Conservation (phyloP, 179 eudicot genomes). For the Beta macrorhiza region DNA sequence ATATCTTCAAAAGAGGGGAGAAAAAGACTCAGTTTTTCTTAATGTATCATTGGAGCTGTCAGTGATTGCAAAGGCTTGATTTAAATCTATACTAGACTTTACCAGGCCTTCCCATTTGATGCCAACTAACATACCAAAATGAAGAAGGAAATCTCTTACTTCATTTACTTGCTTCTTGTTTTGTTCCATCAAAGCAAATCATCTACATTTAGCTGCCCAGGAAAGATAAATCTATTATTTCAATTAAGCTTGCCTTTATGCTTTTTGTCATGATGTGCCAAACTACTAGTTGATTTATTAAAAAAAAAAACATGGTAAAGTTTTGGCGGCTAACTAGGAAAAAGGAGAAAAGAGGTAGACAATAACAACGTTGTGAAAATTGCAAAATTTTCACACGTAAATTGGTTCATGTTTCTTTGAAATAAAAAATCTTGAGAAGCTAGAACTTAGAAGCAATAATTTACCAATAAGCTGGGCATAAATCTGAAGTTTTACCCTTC, state of each 20-base stretch:
- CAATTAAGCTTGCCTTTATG: neutral
- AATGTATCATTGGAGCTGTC: neutral
- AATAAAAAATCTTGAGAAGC: neutral
- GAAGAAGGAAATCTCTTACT: neutral
- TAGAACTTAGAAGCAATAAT: neutral
- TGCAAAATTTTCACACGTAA: neutral
- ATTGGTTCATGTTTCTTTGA: neutral
- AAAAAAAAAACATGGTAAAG: neutral
- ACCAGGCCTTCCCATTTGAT: neutral
- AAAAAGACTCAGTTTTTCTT: neutral
- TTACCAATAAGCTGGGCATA: neutral
- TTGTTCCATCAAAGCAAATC: neutral
- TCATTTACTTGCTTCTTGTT: neutral
- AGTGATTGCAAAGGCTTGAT: neutral
- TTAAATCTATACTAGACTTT: too few species aligned
- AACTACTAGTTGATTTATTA: neutral
- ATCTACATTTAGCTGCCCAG: neutral
- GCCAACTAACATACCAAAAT: neutral
- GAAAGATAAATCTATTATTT: neutral
- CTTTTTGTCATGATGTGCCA: neutral
- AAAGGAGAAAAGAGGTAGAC: neutral
- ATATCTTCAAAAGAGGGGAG: neutral
- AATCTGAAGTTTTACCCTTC: neutral
- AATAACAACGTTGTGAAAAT: neutral
- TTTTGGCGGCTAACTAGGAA: neutral